Conservation (phyloP, 2,329 filamentous ascomycete species). For the Penicillium sp. region DNA sequence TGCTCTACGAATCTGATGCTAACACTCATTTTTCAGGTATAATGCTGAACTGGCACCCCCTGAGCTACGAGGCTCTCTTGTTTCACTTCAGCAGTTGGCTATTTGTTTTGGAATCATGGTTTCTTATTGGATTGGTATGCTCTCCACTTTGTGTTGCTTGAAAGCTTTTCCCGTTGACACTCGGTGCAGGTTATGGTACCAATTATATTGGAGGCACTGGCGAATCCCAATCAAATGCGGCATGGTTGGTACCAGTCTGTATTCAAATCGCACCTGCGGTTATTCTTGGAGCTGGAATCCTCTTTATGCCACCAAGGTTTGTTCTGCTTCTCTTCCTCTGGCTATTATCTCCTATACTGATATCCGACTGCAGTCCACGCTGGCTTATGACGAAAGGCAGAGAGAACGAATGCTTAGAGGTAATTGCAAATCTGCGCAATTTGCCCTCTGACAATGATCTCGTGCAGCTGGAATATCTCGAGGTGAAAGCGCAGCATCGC, state of each 20-base stretch:
- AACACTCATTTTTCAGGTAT: neutral
- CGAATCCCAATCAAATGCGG: slow-evolving; percentile 65
- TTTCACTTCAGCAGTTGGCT: slow-evolving; percentile 51
- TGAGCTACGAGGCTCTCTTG: slow-evolving; percentile 50
- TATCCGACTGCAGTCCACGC: slow-evolving; percentile 64
- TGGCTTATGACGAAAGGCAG: slow-evolving; percentile 73
- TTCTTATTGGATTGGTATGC: slow-evolving; percentile 44
- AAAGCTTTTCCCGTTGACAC: too few species aligned
- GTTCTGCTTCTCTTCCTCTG: neutral
- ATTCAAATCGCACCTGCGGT: slow-evolving; percentile 73
- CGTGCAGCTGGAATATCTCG: slow-evolving; percentile 75
- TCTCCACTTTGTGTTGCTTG: too few species aligned
- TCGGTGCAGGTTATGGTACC: slow-evolving; percentile 44
- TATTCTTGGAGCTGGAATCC: slow-evolving; percentile 67
- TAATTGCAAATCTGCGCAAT: slow-evolving; percentile 63
- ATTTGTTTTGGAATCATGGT: slow-evolving; percentile 55
- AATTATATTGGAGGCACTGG: slow-evolving; percentile 71
- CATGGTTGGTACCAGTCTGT: slow-evolving; percentile 76
- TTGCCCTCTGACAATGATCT: slow-evolving; percentile 69
- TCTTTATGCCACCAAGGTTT: slow-evolving; percentile 68
- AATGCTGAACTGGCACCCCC: slow-evolving; percentile 42
- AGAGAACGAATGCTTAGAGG: slow-evolving; percentile 70
- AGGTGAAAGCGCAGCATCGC: slow-evolving; percentile 76
- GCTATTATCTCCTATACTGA: neutral
- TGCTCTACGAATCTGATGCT: too few species aligned